Percentiles rank a stretch among this genome's conserved stretches.
Evolutionary conservation across 805 yeast species (phyloP).

Genomic region (Wickerhamomyces sydowiorum): DNA sequence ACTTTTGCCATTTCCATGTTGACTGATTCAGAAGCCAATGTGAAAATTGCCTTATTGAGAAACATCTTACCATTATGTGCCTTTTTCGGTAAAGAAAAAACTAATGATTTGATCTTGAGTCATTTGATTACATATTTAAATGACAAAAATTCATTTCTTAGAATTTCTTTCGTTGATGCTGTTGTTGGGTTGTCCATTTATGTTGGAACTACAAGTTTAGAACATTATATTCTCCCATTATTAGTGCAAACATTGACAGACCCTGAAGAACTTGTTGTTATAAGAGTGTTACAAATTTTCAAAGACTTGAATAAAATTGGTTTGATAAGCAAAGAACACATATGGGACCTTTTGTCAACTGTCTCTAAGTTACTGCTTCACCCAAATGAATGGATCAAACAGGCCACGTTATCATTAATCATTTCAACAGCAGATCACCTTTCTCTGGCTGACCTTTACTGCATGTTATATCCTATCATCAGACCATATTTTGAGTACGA

Average conservation of each 20-base stretch:
- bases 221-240: slow-evolving; percentile 83
- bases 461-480: slow-evolving; percentile 77
- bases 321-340: slow-evolving; percentile 40
- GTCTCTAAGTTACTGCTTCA: slow-evolving; percentile 62
- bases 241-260: slow-evolving; percentile 79
- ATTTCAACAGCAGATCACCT: slow-evolving; percentile 57
- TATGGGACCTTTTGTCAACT: slow-evolving; percentile 49
- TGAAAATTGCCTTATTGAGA: slow-evolving; percentile 61
- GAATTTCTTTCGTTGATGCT: slow-evolving; percentile 66
- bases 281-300: slow-evolving; percentile 57
- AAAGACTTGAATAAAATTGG: slow-evolving; percentile 54
- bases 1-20: slow-evolving; percentile 56
- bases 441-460: slow-evolving; percentile 73
- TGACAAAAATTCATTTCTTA: slow-evolving; percentile 62
- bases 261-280: slow-evolving; percentile 75
- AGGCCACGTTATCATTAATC: slow-evolving; percentile 56
- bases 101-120: slow-evolving; percentile 83
- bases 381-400: slow-evolving; percentile 84
- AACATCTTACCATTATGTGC: slow-evolving; percentile 75
- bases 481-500: slow-evolving; percentile 76
- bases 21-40: slow-evolving; percentile 62
- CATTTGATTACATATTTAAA: slow-evolving; percentile 90
- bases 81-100: slow-evolving; percentile 79
- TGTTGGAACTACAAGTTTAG: slow-evolving; percentile 76
- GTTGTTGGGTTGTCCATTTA: slow-evolving; percentile 71